A percentile compares a stretch with the other conserved stretches of the same genome.
phyloP scores from a whole-genome alignment of 106 monocot genomes.

The Dioscorea alata region DNA sequence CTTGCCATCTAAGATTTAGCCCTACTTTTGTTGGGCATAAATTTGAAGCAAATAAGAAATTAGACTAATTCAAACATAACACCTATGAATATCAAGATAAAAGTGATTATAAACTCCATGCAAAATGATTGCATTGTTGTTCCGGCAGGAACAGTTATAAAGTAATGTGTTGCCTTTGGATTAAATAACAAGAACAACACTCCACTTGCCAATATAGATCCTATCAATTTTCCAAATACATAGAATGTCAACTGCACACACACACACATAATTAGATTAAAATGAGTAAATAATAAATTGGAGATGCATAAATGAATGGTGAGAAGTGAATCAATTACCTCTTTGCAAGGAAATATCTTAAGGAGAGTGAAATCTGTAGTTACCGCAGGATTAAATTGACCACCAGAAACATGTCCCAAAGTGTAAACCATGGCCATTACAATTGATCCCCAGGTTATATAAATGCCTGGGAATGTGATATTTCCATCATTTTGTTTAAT shows the following conservation, averaged over 20 bases:
- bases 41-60: no score
- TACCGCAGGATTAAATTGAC: slow-evolving; percentile 38
- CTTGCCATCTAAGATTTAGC: no score
- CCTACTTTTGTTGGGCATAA: no score
- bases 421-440: slow-evolving; percentile 40
- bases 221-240: slow-evolving; percentile 20
- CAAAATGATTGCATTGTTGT: slow-evolving; percentile 31
- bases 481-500: slow-evolving; percentile 27
- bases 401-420: slow-evolving; percentile 40
- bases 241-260: slow-evolving; percentile 32
- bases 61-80: no score
- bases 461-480: slow-evolving; percentile 32
- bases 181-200: slow-evolving; percentile 18
- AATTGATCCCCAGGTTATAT: slow-evolving; percentile 23
- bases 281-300: background rate
- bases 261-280: background rate
- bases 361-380: slow-evolving; percentile 24
- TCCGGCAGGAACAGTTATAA: slow-evolving; percentile 21
- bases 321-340: slow-evolving; percentile 2
- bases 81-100: slow-evolving; percentile 29
- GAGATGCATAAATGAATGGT: background rate
- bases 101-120: slow-evolving; percentile 42
- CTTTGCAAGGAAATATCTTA: slow-evolving; percentile 19
- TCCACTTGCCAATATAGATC: slow-evolving; percentile 18
- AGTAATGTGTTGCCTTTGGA: slow-evolving; percentile 22